Evolutionary conservation across 805 yeast species (phyloP).

Genomic region (Suhomyces sp.): DNA sequence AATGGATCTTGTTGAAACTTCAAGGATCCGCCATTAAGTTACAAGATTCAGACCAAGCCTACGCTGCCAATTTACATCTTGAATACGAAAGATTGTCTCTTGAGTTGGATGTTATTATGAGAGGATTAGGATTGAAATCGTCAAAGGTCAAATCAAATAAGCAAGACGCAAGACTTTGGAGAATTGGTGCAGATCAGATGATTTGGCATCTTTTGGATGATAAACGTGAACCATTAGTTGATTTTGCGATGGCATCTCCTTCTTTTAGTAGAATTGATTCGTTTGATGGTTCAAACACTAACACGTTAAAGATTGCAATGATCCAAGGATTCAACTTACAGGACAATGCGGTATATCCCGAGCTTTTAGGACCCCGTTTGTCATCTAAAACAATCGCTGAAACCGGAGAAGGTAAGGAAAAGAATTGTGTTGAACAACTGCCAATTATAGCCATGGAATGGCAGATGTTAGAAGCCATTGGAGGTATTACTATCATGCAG

Average conservation of each 20-base stretch:
- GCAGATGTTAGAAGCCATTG: slow-evolving; percentile 84
- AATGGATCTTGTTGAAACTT: slow-evolving; percentile 39
- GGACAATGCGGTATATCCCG: slow-evolving; percentile 60
- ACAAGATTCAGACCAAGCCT: slow-evolving; percentile 18
- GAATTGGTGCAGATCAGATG: slow-evolving; percentile 57
- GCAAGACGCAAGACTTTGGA: slow-evolving; percentile 24
- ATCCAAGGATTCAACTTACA: slow-evolving; percentile 71
- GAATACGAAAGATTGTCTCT: slow-evolving; percentile 34
- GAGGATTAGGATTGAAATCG: slow-evolving; percentile 25
- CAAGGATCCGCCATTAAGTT: slow-evolving; percentile 31
- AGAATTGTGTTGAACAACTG: slow-evolving; percentile 6
- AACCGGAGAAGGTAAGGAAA: slow-evolving; percentile 11
- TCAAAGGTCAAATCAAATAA: slow-evolving; percentile 19
- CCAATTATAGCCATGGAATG: slow-evolving; percentile 47
- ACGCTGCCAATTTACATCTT: slow-evolving; percentile 24
- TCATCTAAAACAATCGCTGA: background rate
- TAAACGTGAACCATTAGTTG: slow-evolving; percentile 62
- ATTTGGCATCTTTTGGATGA: slow-evolving; percentile 68
- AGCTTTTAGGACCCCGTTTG: slow-evolving; percentile 57
- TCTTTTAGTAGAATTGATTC: slow-evolving; percentile 61
- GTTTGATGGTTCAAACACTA: slow-evolving; percentile 65
- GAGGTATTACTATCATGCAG: slow-evolving; percentile 83
- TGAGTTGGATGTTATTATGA: slow-evolving; percentile 36
- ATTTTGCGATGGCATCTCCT: slow-evolving; percentile 62
- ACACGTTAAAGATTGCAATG: slow-evolving; percentile 56